phyloP scores from a whole-genome alignment of 805 yeast species.

The Yarrowia keelungensis region DNA sequence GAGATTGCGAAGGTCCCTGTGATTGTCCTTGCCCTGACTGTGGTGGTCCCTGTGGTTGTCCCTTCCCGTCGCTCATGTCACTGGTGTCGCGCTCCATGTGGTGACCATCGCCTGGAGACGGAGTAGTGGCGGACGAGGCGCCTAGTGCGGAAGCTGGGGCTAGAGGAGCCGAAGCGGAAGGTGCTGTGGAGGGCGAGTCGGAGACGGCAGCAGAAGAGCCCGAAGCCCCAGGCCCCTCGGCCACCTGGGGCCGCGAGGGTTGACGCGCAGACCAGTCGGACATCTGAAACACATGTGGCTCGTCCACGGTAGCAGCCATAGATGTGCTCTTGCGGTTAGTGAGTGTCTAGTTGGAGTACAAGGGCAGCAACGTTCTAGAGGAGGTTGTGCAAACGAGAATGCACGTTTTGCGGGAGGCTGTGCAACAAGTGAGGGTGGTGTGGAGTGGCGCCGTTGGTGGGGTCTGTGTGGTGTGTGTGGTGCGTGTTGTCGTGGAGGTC shows the following conservation, averaged over 20 bases:
- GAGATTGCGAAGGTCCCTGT: no score
- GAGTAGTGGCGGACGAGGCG: neutral
- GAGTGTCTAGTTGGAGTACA: slow-evolving; percentile 2
- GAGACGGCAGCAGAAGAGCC: neutral
- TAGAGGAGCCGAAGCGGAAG: neutral
- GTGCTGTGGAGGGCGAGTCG: neutral
- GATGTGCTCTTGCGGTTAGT: slow-evolving; percentile 6
- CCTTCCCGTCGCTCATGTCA: no score
- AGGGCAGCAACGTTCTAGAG: slow-evolving; percentile 34
- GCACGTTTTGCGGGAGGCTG: no score
- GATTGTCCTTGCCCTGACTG: no score
- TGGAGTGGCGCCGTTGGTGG: neutral
- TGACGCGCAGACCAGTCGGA: slow-evolving; percentile 36
- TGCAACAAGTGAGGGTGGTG: neutral
- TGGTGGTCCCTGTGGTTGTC: no score
- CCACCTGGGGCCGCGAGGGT: neutral
- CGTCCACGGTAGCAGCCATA: slow-evolving; percentile 36
- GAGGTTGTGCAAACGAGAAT: slow-evolving; percentile 9
- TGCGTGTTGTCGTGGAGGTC: no score
- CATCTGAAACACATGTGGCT: slow-evolving; percentile 38
- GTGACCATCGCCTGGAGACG: neutral
- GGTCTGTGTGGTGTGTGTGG: neutral
- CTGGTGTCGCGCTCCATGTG: no score
- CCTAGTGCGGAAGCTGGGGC: slow-evolving; percentile 15
- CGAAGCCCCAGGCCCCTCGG: no score